Percentiles rank a stretch among this genome's conserved stretches.
phyloP scores from a whole-genome alignment of 176 grass and related monocot species.

The Urochloa ruziziensis region DNA sequence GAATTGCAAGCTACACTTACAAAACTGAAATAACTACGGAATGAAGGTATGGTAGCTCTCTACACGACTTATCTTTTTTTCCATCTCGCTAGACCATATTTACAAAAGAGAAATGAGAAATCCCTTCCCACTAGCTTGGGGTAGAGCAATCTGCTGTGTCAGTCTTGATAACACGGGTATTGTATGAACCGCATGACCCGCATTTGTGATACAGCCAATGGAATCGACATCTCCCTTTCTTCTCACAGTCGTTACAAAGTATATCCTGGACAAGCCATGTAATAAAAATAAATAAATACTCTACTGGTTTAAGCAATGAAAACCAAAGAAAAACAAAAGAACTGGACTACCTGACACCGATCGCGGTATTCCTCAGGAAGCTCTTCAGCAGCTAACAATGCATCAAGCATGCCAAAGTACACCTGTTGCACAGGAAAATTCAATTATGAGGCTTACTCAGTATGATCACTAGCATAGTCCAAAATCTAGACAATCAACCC shows the following conservation, averaged over 20 bases:
- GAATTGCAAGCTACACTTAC: constrained; percentile 33
- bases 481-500: constrained; percentile 8
- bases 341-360: constrained; percentile 73
- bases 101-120: constrained; percentile 29
- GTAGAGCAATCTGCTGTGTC: constrained; percentile 66
- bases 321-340: constrained; percentile 28
- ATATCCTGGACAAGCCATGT: constrained; percentile 54
- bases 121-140: constrained; percentile 28
- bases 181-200: constrained; percentile 80
- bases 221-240: constrained; percentile 73
- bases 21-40: constrained; percentile 44
- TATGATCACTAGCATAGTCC: background rate
- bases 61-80: constrained; percentile 18
- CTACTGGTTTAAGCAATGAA: background rate
- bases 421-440: constrained; percentile 45
- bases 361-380: constrained; percentile 94
- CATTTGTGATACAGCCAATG: constrained; percentile 99
- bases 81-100: constrained; percentile 36
- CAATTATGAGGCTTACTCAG: background rate
- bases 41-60: constrained; percentile 31
- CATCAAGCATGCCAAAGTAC: constrained; percentile 99
- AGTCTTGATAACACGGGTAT: constrained; percentile 93
- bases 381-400: constrained; percentile 86
- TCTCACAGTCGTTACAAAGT: constrained; percentile 95
- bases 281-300: constrained; percentile 24